phyloP scores from a whole-genome alignment of 805 yeast genomes.

The Wickerhamomyces chambardii region DNA sequence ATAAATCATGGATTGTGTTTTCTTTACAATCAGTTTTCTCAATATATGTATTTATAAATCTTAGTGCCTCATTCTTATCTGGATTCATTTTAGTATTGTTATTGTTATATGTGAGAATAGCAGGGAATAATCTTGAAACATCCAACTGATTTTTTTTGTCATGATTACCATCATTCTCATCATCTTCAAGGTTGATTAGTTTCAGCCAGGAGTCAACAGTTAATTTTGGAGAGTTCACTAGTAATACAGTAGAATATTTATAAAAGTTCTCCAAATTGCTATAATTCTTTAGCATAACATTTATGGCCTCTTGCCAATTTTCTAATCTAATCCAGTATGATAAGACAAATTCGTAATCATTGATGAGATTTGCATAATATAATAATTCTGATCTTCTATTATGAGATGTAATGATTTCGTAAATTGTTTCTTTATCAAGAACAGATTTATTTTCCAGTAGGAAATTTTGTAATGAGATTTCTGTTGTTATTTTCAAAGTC shows the following conservation, averaged over 20 bases:
- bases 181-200: conserved; percentile 20
- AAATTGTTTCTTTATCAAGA: conserved; percentile 61
- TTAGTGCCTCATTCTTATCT: conserved; percentile 52
- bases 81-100: conserved; percentile 29
- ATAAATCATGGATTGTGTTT: conserved; percentile 55
- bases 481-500: conserved; percentile 15
- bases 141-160: conserved; percentile 36
- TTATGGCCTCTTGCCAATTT: conserved; percentile 68
- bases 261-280: conserved; percentile 40
- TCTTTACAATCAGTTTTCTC: conserved; percentile 33
- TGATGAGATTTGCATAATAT: conserved; percentile 54
- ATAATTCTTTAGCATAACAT: conserved; percentile 39
- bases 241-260: conserved; percentile 56
- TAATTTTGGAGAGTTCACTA: conserved; percentile 56
- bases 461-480: conserved; percentile 35
- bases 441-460: conserved; percentile 33
- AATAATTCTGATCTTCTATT: conserved; percentile 58
- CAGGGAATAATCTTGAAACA: conserved; percentile 62
- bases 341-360: conserved; percentile 63
- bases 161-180: not conserved
- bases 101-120: conserved; percentile 62
- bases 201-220: conserved; percentile 80
- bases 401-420: conserved; percentile 61
- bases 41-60: conserved; percentile 51
- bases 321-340: conserved; percentile 59